Evolutionary conservation across 2,329 filamentous ascomycete genomes (phyloP).

Genomic region (Neonectria neomacrospora): DNA sequence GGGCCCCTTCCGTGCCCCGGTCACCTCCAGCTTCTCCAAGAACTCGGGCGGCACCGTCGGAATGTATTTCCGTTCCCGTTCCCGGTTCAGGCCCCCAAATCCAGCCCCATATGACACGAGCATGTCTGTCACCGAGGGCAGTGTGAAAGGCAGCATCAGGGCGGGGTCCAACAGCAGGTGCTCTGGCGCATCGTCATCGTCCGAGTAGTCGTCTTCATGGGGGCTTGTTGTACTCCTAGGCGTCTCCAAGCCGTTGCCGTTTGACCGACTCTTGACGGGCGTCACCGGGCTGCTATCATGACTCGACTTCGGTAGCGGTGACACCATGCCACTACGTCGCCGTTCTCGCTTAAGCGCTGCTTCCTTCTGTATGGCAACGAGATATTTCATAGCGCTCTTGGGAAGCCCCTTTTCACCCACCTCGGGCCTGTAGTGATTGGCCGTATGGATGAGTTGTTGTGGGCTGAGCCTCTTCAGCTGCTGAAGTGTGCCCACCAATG

Average conservation of each 20-base stretch:
- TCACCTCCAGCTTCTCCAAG: constrained; percentile 82
- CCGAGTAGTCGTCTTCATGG: constrained; percentile 51
- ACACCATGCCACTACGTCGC: constrained; percentile 59
- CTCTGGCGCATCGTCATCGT: constrained; percentile 76
- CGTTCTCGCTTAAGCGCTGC: constrained; percentile 69
- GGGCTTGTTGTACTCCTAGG: constrained; percentile 55
- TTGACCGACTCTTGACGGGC: constrained; percentile 54
- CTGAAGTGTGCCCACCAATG: constrained; percentile 86
- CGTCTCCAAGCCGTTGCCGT: constrained; percentile 58
- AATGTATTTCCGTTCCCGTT: constrained; percentile 94
- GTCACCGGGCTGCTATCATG: constrained; percentile 57
- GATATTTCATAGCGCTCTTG: constrained; percentile 88
- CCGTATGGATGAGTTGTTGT: constrained; percentile 90
- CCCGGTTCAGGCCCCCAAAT: constrained; percentile 90
- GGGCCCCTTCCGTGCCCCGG: constrained; percentile 61
- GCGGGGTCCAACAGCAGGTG: constrained; percentile 87
- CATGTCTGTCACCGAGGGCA: constrained; percentile 98
- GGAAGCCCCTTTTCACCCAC: constrained; percentile 93
- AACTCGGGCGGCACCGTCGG: constrained; percentile 96
- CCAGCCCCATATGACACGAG: constrained; percentile 93
- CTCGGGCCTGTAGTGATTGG: constrained; percentile 92
- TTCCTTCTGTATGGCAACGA: constrained; percentile 83
- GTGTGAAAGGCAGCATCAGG: constrained; percentile 91
- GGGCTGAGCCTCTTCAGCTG: constrained; percentile 87
- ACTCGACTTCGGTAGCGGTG: constrained; percentile 51